phyloP scores from a whole-genome alignment of 2,329 filamentous ascomycete species.

The Exophiala calicioides region DNA sequence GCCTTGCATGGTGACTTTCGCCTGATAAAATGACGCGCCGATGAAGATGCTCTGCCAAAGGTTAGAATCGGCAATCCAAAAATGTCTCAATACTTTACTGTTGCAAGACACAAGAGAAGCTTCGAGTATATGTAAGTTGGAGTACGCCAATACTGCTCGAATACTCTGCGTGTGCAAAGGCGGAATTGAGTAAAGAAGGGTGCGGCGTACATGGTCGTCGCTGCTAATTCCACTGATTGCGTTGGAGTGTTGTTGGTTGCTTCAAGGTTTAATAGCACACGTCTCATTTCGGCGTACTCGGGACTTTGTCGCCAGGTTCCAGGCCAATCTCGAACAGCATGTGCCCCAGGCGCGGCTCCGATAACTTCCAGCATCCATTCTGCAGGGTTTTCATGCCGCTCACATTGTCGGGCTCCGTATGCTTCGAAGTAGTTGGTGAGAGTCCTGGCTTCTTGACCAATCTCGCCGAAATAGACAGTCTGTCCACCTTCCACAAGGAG shows the following conservation, averaged over 20 bases:
- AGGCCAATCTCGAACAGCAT: too few relatives aligned
- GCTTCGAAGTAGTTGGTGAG: conserved; percentile 75
- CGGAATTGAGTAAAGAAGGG: conserved; percentile 66
- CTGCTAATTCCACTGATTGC: too few relatives aligned
- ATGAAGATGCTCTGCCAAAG: conserved; percentile 36
- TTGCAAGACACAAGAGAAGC: conserved; percentile 41
- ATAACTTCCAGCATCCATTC: conserved; percentile 48
- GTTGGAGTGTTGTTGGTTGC: conserved; percentile 56
- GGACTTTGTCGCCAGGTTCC: conserved; percentile 59
- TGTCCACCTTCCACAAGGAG: conserved; percentile 74
- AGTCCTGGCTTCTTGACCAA: conserved; percentile 62
- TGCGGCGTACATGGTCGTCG: too few relatives aligned
- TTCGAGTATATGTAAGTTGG: conserved; percentile 73
- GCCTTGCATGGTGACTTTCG: conserved; percentile 25
- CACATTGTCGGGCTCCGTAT: conserved; percentile 66
- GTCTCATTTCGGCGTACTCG: conserved; percentile 60
- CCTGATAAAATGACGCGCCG: conserved; percentile 26
- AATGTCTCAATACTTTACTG: too few relatives aligned
- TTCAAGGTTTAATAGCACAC: conserved; percentile 35
- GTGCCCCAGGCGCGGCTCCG: too few relatives aligned
- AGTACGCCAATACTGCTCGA: conserved; percentile 70
- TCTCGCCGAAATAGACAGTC: conserved; percentile 81
- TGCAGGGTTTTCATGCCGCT: conserved; percentile 70
- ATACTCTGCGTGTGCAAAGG: conserved; percentile 68
- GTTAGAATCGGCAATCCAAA: too few relatives aligned